Base-by-base conservation (phyloP, 1,284 basidiomycete species). In the Fomitopsis schrenkii region DNA sequence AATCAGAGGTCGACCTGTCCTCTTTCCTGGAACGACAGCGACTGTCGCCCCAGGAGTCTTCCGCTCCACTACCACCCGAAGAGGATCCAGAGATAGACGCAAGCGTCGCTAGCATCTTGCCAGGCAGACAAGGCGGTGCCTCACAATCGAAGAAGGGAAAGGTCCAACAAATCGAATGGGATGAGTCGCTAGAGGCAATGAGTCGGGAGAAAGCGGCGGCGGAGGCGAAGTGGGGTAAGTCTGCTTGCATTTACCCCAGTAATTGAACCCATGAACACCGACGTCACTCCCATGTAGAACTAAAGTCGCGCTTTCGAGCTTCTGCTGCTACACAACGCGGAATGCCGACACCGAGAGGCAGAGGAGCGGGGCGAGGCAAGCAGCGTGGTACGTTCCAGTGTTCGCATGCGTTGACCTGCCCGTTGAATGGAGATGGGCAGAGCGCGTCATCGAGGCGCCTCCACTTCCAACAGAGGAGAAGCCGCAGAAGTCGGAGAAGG, bases 1-100 rank as follows among this genome's bases (percentile, higher is more conserved):
- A 91, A 64, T 87, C 88, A 2, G 88, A 92, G 71, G 81, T 92
- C 10, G 90, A 93, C 73, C 67, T 92, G 2, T 83, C 88, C 0
- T 65, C 75, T 0, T 89, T 93, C 66, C 75, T 91, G 50, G 85
- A 83, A 62, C 81, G 76, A 57, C 90, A 92, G 65, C 77, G 80
- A 38, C 70, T 84, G 41, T 74, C 71, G 1, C 59, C 68, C 4
- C 71, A 69, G 1, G 71, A 77, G 1, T 67, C 74, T 8, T 57
- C 73, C 3, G 62, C 62, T 5, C 64, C 68, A 3, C 63, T 66
- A 2, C 60, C 65, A 5, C 59, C 62, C 9, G 76, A 74, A 0
- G 82, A 86, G 33, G 85, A 84, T 3, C 83, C 84, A 58, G 88
- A 90, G 59, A 77, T 91, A 19, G 88, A 91, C 64, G 75, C 78